Base-by-base conservation (phyloP, 2,329 filamentous ascomycete species). In the Colletotrichum lentis region DNA sequence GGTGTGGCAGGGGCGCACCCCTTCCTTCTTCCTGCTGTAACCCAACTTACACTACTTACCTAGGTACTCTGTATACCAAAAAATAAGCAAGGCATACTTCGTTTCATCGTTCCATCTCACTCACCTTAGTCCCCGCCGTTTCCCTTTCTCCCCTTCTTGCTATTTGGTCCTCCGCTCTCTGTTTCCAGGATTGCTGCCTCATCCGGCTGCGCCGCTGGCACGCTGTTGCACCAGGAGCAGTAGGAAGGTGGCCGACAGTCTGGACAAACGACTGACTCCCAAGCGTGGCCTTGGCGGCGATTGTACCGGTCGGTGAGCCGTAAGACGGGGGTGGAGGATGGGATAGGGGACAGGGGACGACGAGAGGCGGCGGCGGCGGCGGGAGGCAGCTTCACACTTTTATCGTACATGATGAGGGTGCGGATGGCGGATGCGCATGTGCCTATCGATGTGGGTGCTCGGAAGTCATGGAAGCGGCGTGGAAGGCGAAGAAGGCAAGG, bases 11-110 rank as follows among this genome's bases (percentile, higher is more conserved):
- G 22, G 35, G 41, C 59, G 20, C 27, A 18, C n/a, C n/a, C 39
- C 4, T 43, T 55, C 58, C 53, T 53, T 67, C 53, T 53, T 67
- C 64, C 64, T 64, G 64, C 64, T 46, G 60, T 35, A 39, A 58
- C 60, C 59, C 49, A 54, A 49, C 63, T 20, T n/a, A n/a, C n/a
- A n/a, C n/a, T 46, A 27, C 27, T 7, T 27, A 27, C 27, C 27
- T 24, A 44, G 5, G 20, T n/a, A n/a, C n/a, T n/a, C n/a, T n/a
- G n/a, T n/a, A 31, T 14, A 11, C 8, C 20, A 43, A 20, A 12
- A 47, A 24, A 24, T 27, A 24, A 31, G 27, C 0, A 31, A 31
- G 8, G 27, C 8, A 7, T 31, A 31, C 27, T 10, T 65, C 50
- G 35, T 55, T 55, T 54, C 22, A 27, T 60, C 37, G 8, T 31